phyloP scores from a whole-genome alignment of 2,329 filamentous ascomycete genomes.

The Stagonosporopsis vannaccii region DNA sequence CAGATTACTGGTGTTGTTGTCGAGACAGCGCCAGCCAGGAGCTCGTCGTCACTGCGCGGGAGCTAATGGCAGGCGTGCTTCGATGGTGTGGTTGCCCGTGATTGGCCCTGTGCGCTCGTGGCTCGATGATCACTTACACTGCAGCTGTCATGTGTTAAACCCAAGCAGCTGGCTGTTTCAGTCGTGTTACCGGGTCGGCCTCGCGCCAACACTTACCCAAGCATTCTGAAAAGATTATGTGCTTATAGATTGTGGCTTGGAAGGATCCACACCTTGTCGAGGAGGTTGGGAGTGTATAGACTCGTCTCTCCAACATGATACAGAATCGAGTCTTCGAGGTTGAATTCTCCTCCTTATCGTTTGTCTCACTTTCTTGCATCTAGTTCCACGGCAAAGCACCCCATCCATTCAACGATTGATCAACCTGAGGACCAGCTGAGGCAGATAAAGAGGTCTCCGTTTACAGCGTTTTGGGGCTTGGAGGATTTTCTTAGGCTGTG shows the following conservation, averaged over 20 bases:
- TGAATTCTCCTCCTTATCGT: too few relatives aligned
- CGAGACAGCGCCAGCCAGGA: constrained; percentile 16
- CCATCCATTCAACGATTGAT: too few relatives aligned
- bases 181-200: background rate
- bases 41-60: constrained; percentile 22
- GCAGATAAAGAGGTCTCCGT: too few relatives aligned
- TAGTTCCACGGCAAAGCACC: too few relatives aligned
- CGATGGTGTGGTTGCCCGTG: constrained; percentile 17
- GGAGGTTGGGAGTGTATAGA: background rate
- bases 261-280: too few relatives aligned
- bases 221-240: background rate
- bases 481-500: too few relatives aligned
- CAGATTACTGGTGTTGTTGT: background rate
- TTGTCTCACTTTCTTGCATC: too few relatives aligned
- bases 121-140: constrained; percentile 15
- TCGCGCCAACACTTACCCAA: background rate
- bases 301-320: background rate
- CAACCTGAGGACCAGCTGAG: too few relatives aligned
- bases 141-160: constrained; percentile 30
- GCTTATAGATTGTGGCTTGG: background rate
- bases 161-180: constrained; percentile 15
- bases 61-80: constrained; percentile 13
- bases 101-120: constrained; percentile 18
- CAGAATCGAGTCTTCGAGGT: background rate
- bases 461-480: too few relatives aligned